Conservation (phyloP, 345 rosid species). For the Isatis tinctoria region DNA sequence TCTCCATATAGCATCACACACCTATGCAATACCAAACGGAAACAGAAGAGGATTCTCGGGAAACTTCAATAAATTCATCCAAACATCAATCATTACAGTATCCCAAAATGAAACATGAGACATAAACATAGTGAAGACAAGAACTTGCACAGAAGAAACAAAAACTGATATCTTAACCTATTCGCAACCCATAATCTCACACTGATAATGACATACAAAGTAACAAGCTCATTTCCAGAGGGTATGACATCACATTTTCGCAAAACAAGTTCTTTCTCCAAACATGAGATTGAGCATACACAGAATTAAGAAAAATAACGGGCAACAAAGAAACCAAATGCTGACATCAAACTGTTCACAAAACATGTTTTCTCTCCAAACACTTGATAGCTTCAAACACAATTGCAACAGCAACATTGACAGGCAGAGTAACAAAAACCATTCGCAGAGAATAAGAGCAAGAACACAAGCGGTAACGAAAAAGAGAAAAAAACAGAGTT, state of each 20-base stretch:
- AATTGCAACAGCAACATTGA: background rate
- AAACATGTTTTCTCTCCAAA: background rate
- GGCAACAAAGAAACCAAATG: background rate
- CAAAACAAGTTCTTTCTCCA: background rate
- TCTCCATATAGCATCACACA: background rate
- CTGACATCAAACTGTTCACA: background rate
- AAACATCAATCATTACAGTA: slow-evolving; percentile 4
- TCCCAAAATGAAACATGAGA: background rate
- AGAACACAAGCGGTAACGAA: background rate
- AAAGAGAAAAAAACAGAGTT: background rate
- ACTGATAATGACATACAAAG: background rate
- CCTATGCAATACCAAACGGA: background rate
- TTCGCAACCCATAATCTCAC: background rate
- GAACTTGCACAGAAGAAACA: background rate
- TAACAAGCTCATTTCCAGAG: background rate
- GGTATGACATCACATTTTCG: background rate
- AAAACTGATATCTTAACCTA: background rate
- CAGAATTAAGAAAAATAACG: background rate
- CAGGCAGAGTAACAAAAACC: background rate
- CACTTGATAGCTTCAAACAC: background rate
- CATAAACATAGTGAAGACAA: background rate
- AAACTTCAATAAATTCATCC: background rate
- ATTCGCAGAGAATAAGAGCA: background rate
- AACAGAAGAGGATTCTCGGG: background rate
- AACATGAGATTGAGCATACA: background rate